Percentiles rank a stretch among this genome's conserved stretches.
Evolutionary conservation across 208 protist genomes (phyloP).

Genomic region (Naegleria fowleri): DNA sequence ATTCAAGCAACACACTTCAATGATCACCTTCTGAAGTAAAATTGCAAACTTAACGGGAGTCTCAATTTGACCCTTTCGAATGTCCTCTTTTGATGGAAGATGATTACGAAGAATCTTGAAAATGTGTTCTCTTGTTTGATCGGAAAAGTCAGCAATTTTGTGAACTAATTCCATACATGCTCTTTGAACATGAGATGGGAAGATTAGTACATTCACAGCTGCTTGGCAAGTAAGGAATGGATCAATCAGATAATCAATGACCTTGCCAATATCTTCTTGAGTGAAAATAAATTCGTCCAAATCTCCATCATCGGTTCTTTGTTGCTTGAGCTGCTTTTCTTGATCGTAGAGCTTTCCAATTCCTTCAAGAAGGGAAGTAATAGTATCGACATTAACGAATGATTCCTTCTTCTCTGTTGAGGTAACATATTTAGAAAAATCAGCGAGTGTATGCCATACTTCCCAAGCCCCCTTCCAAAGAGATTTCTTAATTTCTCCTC

Average conservation of each 20-base stretch:
- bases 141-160: neutral
- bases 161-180: neutral
- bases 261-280: neutral
- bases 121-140: neutral
- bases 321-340: neutral
- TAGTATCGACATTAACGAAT: neutral
- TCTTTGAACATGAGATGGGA: neutral
- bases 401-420: neutral
- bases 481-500: neutral
- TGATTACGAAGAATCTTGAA: neutral
- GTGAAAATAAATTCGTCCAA: neutral
- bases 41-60: neutral
- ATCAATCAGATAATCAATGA: neutral
- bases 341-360: neutral
- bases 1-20: neutral
- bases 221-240: neutral
- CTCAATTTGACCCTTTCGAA: neutral
- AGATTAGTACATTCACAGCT: neutral
- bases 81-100: neutral
- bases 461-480: neutral
- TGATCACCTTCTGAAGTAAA: neutral
- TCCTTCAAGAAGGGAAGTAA: neutral
- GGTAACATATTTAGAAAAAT: neutral
- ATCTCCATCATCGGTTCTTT: neutral
- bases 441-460: neutral